Base-by-base conservation (phyloP, 257 asterid genomes). In the Primulina eburnea region DNA sequence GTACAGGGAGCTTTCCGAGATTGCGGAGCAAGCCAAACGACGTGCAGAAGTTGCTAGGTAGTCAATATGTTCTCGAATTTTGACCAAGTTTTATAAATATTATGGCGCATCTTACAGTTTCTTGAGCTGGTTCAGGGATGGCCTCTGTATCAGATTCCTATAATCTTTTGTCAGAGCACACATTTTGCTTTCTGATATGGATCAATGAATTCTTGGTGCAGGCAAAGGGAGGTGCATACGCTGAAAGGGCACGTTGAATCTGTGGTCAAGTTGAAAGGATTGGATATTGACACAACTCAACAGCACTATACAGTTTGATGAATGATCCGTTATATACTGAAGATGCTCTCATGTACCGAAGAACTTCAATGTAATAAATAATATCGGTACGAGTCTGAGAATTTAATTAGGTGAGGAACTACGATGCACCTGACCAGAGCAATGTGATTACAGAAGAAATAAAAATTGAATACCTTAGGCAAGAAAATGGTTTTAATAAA, bases 221-320 rank as follows among this genome's bases (percentile, higher is more conserved):
- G 97, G 90, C 85, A 89, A 29, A 73, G 96, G 4, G 98, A 92
- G 84, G 76, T 92, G 75, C 88, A 88, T 64, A 92, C 98, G 32
- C 88, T 92, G 70, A 92, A 92, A 82, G 98, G 98, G 52, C 98
- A 92, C 26, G 98, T 92, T 6, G 98, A 92, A 74, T 92, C 98
- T 0, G 97, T 90, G 20, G 98, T 92, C 88, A 90, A 88, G 96
- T 84, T 92, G 73, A 92, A 92, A 71, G 98, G 98, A 8, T 64
- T 92, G 64, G 98, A 92, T 71, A 86, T 92, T 53, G 98, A 92
- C 47, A 90, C 97, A 1, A 92, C 88, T 75, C 97, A 90, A 75
- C 98, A 92, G 73, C 94, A 90, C 59, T 92, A 92, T 73, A 92
- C 98, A 6, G 95, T 92, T 65, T 92, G 79, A 85, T 64, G 65